phyloP scores from a whole-genome alignment of 352 stramenopile species.

The Pythium plurisporium region DNA sequence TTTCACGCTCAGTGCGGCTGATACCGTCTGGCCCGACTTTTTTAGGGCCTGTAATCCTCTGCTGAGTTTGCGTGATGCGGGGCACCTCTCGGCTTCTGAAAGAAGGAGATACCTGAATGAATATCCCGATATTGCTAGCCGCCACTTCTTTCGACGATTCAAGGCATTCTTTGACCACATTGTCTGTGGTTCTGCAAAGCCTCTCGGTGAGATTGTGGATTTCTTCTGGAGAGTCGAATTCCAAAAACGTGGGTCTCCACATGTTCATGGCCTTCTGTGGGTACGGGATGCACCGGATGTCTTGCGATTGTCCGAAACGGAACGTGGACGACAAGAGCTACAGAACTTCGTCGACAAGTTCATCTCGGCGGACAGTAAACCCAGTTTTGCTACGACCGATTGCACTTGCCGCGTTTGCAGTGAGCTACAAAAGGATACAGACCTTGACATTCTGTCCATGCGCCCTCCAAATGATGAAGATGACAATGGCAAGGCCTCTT shows the following conservation, averaged over 20 bases:
- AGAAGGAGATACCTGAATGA: not conserved
- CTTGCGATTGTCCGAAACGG: not conserved
- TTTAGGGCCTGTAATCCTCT: slow-evolving; percentile 7
- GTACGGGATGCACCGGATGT: not conserved
- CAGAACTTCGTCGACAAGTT: not conserved
- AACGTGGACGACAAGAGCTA: not conserved
- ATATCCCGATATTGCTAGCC: not conserved
- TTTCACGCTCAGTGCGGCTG: slow-evolving; percentile 24
- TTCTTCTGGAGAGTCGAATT: slow-evolving; percentile 2
- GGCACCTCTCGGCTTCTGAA: not conserved
- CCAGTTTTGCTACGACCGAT: no score
- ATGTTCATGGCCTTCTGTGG: not conserved
- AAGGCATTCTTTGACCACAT: slow-evolving; percentile 20
- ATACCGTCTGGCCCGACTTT: slow-evolving; percentile 28
- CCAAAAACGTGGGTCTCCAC: not conserved
- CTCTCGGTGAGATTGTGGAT: not conserved
- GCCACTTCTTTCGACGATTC: slow-evolving; percentile 24
- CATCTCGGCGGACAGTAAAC: no score
- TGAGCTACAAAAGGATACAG: no score
- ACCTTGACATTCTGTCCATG: no score
- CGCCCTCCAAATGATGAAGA: no score
- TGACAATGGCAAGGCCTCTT: not conserved
- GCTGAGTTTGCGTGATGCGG: not conserved
- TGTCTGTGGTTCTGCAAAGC: not conserved
- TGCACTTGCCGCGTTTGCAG: no score